These are phyloP conservation scores for Fusarium drepaniforme DNA, from an alignment of 2,329 filamentous ascomycete genomes.

Conservation along the genomic window DNA sequence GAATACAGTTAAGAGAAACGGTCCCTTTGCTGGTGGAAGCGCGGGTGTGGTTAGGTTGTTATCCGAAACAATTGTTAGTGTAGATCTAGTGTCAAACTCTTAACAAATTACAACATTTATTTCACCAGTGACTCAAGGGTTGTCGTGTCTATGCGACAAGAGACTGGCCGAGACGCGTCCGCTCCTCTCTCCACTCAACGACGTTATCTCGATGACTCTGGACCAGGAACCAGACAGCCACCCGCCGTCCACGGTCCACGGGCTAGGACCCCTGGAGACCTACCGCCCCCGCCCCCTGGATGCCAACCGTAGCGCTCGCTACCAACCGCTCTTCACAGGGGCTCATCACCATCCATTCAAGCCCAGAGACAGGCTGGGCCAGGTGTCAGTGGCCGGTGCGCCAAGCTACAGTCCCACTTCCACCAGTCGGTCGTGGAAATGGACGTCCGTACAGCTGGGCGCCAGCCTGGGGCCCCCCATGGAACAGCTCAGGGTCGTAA, in stretches of 20 bases:
- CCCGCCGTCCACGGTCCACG: conserved; percentile 23
- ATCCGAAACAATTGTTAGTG: not conserved
- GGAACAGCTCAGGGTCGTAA: conserved; percentile 26
- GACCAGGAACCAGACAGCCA: conserved; percentile 28
- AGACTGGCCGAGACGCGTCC: conserved; percentile 7
- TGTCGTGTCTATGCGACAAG: not conserved
- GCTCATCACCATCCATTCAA: conserved; percentile 12
- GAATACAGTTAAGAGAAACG: not conserved
- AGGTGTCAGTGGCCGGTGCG: conserved; percentile 31
- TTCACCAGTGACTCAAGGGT: not conserved
- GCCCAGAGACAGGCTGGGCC: conserved; percentile 7
- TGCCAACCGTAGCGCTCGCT: conserved; percentile 33
- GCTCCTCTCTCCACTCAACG: conserved; percentile 4
- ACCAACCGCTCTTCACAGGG: conserved; percentile 28
- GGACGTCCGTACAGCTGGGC: conserved; percentile 11
- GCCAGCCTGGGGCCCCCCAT: conserved; percentile 4
- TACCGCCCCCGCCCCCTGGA: conserved; percentile 16
- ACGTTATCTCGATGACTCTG: conserved; percentile 12
- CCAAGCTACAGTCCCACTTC: conserved; percentile 13
- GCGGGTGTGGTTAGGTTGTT: not conserved
- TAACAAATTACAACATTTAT: not conserved
- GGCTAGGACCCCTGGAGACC: conserved; percentile 28
- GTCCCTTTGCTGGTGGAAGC: not conserved
- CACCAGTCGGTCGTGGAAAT: conserved; percentile 27
- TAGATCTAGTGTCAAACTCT: not conserved